Percentiles rank a stretch among this genome's conserved stretches.
Evolutionary conservation across 202 grass and related monocot species (phyloP).

Genomic region (Zizania palustris): DNA sequence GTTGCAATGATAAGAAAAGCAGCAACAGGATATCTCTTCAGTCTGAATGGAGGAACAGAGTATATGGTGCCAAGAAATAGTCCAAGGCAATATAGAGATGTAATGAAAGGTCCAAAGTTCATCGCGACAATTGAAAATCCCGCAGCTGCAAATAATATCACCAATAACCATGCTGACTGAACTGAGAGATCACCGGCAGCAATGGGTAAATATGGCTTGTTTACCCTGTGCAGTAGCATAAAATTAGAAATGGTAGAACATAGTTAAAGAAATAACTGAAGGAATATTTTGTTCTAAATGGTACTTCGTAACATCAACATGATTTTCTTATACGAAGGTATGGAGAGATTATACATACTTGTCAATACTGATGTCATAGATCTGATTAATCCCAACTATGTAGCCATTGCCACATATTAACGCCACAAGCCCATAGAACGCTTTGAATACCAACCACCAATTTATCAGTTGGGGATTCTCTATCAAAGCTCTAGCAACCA

Average conservation of each 20-base stretch:
- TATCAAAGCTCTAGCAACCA: conserved; percentile 87
- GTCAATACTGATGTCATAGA: conserved; percentile 94
- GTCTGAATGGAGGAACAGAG: conserved; percentile 98
- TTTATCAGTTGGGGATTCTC: conserved; percentile 84
- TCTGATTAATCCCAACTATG: conserved; percentile 97
- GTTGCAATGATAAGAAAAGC: conserved; percentile 99
- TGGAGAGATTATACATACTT: conserved; percentile 64
- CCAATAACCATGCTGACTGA: conserved; percentile 84
- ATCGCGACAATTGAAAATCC: conserved; percentile 77
- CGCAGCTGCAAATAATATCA: conserved; percentile 61
- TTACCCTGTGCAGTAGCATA: conserved; percentile 66
- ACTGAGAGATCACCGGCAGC: conserved; percentile 89
- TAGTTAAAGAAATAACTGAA: neutral
- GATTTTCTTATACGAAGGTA: conserved; percentile 13
- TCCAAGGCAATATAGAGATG: conserved; percentile 87
- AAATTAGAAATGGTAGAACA: conserved; percentile 31
- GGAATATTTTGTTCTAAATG: conserved; percentile 19
- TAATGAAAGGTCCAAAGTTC: conserved; percentile 94
- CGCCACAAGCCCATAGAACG: conserved; percentile 65
- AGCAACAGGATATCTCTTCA: conserved; percentile 88
- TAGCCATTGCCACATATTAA: conserved; percentile 92
- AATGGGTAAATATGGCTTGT: conserved; percentile 97
- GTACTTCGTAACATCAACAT: neutral
- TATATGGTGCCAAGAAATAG: conserved; percentile 99
- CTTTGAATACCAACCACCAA: conserved; percentile 82